These are phyloP conservation scores for Xylaria curta DNA, from an alignment of 495 filamentous ascomycete species.

Conservation along the genomic window DNA sequence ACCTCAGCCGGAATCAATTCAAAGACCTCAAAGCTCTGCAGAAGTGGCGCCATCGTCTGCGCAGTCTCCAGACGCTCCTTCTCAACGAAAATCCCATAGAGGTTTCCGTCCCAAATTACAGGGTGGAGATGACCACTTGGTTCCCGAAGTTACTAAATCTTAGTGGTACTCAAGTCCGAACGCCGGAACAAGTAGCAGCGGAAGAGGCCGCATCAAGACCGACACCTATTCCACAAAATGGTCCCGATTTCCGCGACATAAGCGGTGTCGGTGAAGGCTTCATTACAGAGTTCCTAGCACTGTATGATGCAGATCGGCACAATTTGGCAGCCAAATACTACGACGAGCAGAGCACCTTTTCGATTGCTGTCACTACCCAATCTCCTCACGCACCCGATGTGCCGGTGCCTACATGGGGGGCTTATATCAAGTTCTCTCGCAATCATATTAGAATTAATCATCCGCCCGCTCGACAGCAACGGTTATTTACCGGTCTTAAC, in stretches of 20 bases:
- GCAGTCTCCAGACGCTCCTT: constrained; percentile 76
- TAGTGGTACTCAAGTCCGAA: constrained; percentile 73
- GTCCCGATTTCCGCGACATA: constrained; percentile 77
- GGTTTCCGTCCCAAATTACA: constrained; percentile 63
- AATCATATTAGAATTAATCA: constrained; percentile 77
- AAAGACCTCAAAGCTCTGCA: constrained; percentile 70
- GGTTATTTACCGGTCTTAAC: constrained; percentile 67
- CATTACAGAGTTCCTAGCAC: constrained; percentile 72
- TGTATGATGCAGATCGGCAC: constrained; percentile 75
- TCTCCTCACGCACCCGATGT: constrained; percentile 59
- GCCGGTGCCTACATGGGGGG: constrained; percentile 64
- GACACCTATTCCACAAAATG: constrained; percentile 69
- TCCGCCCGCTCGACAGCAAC: constrained; percentile 63
- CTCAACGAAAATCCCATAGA: constrained; percentile 78
- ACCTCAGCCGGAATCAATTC: constrained; percentile 82
- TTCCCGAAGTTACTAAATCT: constrained; percentile 78
- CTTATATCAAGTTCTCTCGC: constrained; percentile 79
- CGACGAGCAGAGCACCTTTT: constrained; percentile 79
- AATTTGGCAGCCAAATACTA: constrained; percentile 71
- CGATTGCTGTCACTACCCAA: constrained; percentile 70
- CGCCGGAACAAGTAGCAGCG: constrained; percentile 67
- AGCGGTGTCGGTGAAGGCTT: constrained; percentile 76
- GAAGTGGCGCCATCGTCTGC: constrained; percentile 79
- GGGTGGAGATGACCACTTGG: constrained; percentile 76
- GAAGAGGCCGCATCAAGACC: constrained; percentile 52